Base-by-base conservation (phyloP, 2,329 filamentous ascomycete species). In the Beauveria australis region DNA sequence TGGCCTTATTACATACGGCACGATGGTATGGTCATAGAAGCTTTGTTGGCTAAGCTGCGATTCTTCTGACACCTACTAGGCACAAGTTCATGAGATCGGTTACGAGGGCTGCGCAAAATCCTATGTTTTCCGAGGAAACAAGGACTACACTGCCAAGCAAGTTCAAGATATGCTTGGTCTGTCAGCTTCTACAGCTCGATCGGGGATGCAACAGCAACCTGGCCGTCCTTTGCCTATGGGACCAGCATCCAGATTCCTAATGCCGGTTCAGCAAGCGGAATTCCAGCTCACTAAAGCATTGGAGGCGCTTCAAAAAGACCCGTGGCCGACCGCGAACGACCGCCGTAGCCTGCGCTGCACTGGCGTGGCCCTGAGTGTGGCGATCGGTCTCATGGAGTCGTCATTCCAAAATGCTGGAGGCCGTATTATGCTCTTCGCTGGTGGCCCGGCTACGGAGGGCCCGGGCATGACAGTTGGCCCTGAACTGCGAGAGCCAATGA, bases 131-230 rank as follows among this genome's bases (percentile, higher is more conserved):
- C 86, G 93, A 61, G 94, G 94, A 44, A 97, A 87, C 80, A 99
- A 97, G 79, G 94, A 99, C 70, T 99, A 99, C 74, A 83, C 87
- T n/a, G 90, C 92, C 59, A 97, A 97, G 78, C 92, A 97, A 73
- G 92, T 99, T n/a, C 93, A 97, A 75, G 94, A 99, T 71, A 99
- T 99, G 94, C 87, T 99, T 55, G 94, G 92, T 30, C 81, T 97
- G 59, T 81, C 87, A 53, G 83, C 88, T 22, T 80, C 89, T 26
- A 85, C 86, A 41, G 74, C 91, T 64, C 86, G 94, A 65, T 91
- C 92, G 26, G 86, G 85, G 59, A 85, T 89, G 75, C 86, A 87
- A 65, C 84, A 86, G 64, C 87, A 89, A 68, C 87, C 89, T 52
- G 90, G 91, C 64, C 86, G 91, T 54, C 85, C 88, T 46, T 82